These are phyloP conservation scores for Claviceps lovelessii DNA, from an alignment of 2,329 filamentous ascomycete species.

Conservation along the genomic window DNA sequence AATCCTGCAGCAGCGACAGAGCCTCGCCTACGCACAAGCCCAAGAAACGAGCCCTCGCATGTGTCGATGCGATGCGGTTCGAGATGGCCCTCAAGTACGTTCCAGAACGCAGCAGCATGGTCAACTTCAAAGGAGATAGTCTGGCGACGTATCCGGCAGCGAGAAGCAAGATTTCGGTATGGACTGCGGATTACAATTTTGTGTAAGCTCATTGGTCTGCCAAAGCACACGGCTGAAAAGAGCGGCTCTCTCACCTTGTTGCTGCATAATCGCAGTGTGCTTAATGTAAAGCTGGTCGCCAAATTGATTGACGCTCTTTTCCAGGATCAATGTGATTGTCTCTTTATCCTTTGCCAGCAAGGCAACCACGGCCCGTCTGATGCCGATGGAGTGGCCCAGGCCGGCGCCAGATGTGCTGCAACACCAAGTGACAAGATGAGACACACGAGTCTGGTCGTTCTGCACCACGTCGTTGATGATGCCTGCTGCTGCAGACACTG, in stretches of 20 bases:
- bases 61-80: conserved; percentile 67
- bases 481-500: conserved; percentile 43
- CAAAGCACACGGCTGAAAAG: not conserved
- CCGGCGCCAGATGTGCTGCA: conserved; percentile 49
- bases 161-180: conserved; percentile 66
- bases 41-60: conserved; percentile 60
- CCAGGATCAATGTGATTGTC: conserved; percentile 41
- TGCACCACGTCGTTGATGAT: conserved; percentile 37
- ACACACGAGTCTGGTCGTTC: conserved; percentile 32
- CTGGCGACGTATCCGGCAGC: conserved; percentile 63
- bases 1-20: conserved; percentile 47
- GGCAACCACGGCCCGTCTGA: conserved; percentile 52
- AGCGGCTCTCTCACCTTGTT: conserved; percentile 51
- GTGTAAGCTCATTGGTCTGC: conserved; percentile 9
- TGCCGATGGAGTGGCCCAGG: conserved; percentile 46
- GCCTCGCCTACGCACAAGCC: conserved; percentile 80
- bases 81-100: conserved; percentile 67
- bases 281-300: conserved; percentile 77
- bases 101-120: conserved; percentile 55
- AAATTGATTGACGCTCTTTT: conserved; percentile 59
- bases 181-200: conserved; percentile 34
- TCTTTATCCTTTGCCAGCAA: conserved; percentile 38
- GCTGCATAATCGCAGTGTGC: conserved; percentile 69
- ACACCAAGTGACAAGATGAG: conserved; percentile 50
- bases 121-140: conserved; percentile 48